These are phyloP conservation scores for Trichoderma polysporum DNA, from an alignment of 2,329 filamentous ascomycete genomes.

Conservation along the genomic window DNA sequence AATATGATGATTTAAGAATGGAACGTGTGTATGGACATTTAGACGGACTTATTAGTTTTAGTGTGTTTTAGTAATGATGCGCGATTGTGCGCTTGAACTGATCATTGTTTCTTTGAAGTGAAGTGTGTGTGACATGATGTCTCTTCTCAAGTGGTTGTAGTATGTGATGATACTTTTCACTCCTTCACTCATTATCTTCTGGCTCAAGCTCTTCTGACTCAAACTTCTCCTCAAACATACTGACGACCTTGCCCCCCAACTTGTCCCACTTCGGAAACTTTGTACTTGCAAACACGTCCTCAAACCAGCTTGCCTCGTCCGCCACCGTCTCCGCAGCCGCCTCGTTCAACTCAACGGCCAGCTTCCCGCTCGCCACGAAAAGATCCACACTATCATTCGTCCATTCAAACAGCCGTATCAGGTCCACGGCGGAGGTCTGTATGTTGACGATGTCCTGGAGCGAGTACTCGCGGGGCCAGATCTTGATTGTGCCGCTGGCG, in stretches of 20 bases:
- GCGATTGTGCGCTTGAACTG: not conserved
- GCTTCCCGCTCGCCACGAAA: not conserved
- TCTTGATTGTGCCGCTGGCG: not conserved
- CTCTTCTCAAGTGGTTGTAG: not conserved
- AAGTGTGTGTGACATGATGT: not conserved
- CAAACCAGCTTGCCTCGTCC: not conserved
- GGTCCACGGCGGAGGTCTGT: not conserved
- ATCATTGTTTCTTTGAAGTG: too few relatives aligned
- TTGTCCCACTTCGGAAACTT: not conserved
- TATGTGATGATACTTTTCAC: too few relatives aligned
- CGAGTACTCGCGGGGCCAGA: not conserved
- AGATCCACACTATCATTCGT: not conserved
- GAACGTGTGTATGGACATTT: not conserved
- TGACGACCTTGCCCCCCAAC: not conserved
- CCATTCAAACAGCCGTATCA: not conserved
- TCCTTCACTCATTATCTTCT: too few relatives aligned
- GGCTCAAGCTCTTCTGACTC: not conserved
- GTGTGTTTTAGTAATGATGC: conserved; percentile 17
- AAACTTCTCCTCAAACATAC: not conserved
- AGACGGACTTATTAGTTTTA: conserved; percentile 1
- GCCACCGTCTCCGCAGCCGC: not conserved
- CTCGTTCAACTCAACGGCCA: not conserved
- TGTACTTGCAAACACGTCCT: not conserved
- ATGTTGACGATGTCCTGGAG: not conserved
- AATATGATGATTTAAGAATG: not conserved